Conservation (phyloP, 139 green algal species). For the Mychonastes homosphaera region DNA sequence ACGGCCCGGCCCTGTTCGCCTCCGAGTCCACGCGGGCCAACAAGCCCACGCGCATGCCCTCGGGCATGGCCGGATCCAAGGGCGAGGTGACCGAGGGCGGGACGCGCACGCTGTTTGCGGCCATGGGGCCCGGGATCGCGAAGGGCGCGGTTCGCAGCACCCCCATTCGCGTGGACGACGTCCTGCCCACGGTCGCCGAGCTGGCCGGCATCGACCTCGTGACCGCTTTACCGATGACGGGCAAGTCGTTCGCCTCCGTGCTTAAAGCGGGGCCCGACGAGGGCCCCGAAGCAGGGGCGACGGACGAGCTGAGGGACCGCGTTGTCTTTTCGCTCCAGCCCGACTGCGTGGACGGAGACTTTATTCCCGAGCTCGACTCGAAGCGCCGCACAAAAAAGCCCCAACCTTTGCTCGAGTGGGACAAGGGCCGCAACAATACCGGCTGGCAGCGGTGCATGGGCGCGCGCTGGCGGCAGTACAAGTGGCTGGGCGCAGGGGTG, state of each 20-base stretch:
- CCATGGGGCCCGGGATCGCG: conserved; percentile 4
- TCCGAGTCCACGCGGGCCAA: too few species aligned
- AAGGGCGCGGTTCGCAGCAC: conserved; percentile 5
- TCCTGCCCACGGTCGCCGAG: conserved; percentile 7
- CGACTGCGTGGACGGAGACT: neutral
- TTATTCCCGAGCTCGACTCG: neutral
- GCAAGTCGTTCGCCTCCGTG: neutral
- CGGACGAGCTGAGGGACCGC: neutral
- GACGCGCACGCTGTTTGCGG: conserved; percentile 3
- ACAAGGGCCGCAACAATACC: neutral
- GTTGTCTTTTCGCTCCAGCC: conserved; percentile 1
- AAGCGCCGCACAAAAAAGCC: neutral
- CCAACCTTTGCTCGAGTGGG: conserved; percentile 4
- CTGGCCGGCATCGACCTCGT: neutral
- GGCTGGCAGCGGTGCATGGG: conserved; percentile 7
- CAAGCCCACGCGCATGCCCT: conserved; percentile 15
- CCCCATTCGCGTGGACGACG: neutral
- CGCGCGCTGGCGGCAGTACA: conserved; percentile 1
- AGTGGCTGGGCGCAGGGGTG: too few species aligned
- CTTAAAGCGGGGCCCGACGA: neutral
- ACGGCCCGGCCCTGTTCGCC: neutral
- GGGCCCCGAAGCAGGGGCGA: neutral
- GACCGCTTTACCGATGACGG: neutral
- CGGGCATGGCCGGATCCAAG: conserved; percentile 5
- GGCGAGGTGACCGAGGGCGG: conserved; percentile 3